Percentiles rank a stretch among this genome's conserved stretches.
Evolutionary conservation across 2,329 filamentous ascomycete genomes (phyloP).

Genomic region (Hirsutella minnesotensis): DNA sequence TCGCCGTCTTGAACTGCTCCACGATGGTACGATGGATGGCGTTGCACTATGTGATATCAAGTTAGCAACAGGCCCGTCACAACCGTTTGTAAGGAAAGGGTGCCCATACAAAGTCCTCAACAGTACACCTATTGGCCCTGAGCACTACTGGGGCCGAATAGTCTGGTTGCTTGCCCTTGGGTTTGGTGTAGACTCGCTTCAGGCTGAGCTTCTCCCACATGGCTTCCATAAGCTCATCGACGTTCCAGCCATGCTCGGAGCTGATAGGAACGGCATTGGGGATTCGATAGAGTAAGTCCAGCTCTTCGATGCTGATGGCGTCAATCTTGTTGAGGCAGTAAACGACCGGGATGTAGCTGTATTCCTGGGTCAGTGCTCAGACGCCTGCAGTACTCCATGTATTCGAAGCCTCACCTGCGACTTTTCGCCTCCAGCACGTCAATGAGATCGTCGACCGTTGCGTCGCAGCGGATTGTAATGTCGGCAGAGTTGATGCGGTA

Average conservation of each 20-base stretch:
- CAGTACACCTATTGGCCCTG: conserved; percentile 67
- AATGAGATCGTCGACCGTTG: conserved; percentile 93
- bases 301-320: conserved; percentile 91
- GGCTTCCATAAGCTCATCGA: conserved; percentile 90
- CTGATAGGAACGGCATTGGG: conserved; percentile 96
- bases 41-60: conserved; percentile 63
- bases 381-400: too few relatives aligned
- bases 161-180: conserved; percentile 88
- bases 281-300: conserved; percentile 91
- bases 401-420: conserved; percentile 31
- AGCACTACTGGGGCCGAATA: conserved; percentile 87
- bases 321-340: conserved; percentile 99
- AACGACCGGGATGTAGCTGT: conserved; percentile 95
- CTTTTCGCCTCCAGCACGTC: conserved; percentile 91
- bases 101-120: conserved; percentile 97
- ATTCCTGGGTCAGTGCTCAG: not conserved
- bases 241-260: conserved; percentile 94
- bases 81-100: too few relatives aligned
- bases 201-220: conserved; percentile 98
- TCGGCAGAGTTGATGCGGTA: conserved; percentile 95
- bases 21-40: conserved; percentile 92
- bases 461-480: conserved; percentile 95
- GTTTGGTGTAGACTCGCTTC: conserved; percentile 92
- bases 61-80: not conserved
- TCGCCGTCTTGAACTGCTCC: conserved; percentile 87